A percentile compares a stretch with the other conserved stretches of the same genome.
Evolutionary conservation across 768 basidiomycete genomes (phyloP).

Genomic region (Pleurotus pulmonarius): DNA sequence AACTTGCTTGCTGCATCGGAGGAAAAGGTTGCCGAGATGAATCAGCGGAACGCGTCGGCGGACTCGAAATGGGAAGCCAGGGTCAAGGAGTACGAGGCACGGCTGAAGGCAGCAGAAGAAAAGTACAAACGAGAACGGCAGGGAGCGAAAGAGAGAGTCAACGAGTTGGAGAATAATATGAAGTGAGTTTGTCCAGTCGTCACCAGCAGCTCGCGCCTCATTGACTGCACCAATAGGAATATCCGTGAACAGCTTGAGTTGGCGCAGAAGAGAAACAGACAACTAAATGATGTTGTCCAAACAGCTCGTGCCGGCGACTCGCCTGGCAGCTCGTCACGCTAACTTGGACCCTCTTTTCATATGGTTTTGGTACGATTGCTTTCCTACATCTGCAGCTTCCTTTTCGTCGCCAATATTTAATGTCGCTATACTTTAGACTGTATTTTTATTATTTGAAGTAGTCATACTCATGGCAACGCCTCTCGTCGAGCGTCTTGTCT

Average conservation of each 20-base stretch:
- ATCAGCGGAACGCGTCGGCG: slow-evolving; percentile 64
- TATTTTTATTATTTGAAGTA: too few species aligned
- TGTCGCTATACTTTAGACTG: slow-evolving; percentile 1
- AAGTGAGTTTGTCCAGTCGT: slow-evolving; percentile 42
- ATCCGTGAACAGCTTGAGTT: slow-evolving; percentile 74
- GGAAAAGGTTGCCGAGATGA: slow-evolving; percentile 74
- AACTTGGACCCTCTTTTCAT: not conserved
- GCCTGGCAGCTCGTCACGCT: slow-evolving; percentile 15
- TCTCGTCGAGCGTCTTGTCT: too few species aligned
- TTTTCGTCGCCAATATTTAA: not conserved
- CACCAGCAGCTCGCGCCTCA: slow-evolving; percentile 5
- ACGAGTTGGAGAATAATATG: slow-evolving; percentile 67
- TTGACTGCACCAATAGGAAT: slow-evolving; percentile 42
- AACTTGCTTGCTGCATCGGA: slow-evolving; percentile 84
- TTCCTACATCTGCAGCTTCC: not conserved
- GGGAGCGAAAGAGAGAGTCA: slow-evolving; percentile 83
- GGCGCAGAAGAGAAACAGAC: slow-evolving; percentile 70
- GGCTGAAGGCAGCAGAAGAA: slow-evolving; percentile 83
- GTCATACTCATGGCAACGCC: too few species aligned
- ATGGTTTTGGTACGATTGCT: not conserved
- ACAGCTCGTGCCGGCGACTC: slow-evolving; percentile 27
- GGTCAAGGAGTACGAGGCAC: slow-evolving; percentile 87
- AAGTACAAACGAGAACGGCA: slow-evolving; percentile 91
- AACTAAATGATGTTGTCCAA: slow-evolving; percentile 53
- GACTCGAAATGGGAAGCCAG: slow-evolving; percentile 93